Evolutionary conservation across 495 filamentous ascomycete species (phyloP), one percentile per base, ranked within the genome.

Genomic region (Durotheca rogersii): DNA sequence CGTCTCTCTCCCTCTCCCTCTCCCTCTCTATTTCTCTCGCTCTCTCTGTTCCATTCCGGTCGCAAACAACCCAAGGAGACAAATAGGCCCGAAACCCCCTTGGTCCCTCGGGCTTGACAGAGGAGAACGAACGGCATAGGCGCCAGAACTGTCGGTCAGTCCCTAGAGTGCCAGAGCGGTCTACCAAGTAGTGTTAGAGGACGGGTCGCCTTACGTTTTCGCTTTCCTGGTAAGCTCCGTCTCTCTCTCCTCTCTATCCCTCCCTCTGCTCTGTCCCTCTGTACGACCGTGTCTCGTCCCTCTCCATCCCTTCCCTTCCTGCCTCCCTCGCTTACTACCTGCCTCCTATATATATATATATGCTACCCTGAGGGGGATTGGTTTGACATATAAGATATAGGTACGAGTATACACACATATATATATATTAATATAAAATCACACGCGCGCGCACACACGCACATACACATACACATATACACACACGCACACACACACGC

Each of bases 61-160:
- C 17, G 47, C 57, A 56, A 56, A 52, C 52, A 56, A 43, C 46
- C 27, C 19, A 7, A 41, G 40, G 34, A 20, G 33, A 36, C 41
- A 45, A 60, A 52, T 56, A 60, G 57, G 52, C 57, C 57, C 57
- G 47, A 60, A n/a, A 51, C 11, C 46, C 47, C 42, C 52, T n/a
- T 25, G 47, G 27, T 51, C 47, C 34, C 42, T 35, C 20, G 37
- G 34, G 16, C n/a, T 40, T 37, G 23, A 59, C 45, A 42, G 50
- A 50, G 51, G n/a, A n/a, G n/a, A n/a, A n/a, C n/a, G 41, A 59
- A 54, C 37, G 21, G 45, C 49, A 58, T 59, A 54, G 53, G 56
- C 56, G 51, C 49, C 31, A 51, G 56, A 58, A 19, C 38, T 59
- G 56, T 59, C 56, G 56, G 56, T 59, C 56, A 59, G 45, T 41